Evolutionary conservation across 2,329 filamentous ascomycete genomes (phyloP).

Genomic region (Botrytis elliptica): DNA sequence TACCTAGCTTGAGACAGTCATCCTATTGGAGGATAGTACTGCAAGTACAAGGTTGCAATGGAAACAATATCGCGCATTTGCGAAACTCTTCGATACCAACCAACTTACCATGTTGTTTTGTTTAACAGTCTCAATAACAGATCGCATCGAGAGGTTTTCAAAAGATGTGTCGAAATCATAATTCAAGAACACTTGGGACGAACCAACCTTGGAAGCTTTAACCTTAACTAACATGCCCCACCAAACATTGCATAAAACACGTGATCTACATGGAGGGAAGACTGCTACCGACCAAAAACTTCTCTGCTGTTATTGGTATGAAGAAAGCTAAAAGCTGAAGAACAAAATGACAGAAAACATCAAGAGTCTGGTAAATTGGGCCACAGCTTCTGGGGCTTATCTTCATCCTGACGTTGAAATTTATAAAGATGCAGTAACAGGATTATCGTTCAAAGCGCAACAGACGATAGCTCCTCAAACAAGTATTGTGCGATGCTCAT

Average conservation of each 20-base stretch:
- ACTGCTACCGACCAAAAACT: background rate
- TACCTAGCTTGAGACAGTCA: background rate
- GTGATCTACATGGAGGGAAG: background rate
- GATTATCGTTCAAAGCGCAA: conserved; percentile 49
- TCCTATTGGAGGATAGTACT: conserved; percentile 12
- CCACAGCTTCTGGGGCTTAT: conserved; percentile 45
- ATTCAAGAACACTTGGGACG: background rate
- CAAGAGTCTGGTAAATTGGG: conserved; percentile 50
- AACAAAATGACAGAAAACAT: conserved; percentile 26
- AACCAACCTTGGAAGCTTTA: background rate
- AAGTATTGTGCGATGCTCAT: conserved; percentile 52
- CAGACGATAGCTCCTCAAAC: conserved; percentile 26
- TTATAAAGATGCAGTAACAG: conserved; percentile 50
- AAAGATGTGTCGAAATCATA: background rate
- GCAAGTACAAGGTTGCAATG: background rate
- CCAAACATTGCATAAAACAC: background rate
- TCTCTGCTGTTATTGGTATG: background rate
- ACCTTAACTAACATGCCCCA: background rate
- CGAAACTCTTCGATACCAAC: background rate
- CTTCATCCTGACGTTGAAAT: conserved; percentile 55
- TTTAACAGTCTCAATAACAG: background rate
- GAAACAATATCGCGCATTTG: background rate
- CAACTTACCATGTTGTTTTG: background rate
- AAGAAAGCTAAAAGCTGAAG: background rate
- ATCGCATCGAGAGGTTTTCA: background rate